Evolutionary conservation across 257 asterid genomes (phyloP), one percentile per base, ranked within the genome.

Genomic region (Ehretia macrophylla): DNA sequence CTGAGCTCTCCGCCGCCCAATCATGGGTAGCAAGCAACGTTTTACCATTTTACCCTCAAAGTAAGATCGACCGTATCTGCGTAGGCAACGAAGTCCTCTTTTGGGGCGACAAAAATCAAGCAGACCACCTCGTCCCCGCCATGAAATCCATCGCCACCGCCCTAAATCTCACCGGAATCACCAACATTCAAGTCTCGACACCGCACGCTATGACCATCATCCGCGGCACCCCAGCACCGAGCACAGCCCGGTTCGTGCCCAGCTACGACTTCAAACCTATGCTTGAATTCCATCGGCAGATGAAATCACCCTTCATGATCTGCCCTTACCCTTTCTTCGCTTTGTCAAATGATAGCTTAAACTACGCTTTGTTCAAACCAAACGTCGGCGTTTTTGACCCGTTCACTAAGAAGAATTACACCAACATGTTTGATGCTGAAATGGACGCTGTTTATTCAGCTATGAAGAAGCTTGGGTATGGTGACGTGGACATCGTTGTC

Each of bases 271-370:
- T 75, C 57, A 64, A 61, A 18, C 83, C 75, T 5, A 68, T 77
- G 68, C 51, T 79, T 50, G 73, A 80, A 20, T 77, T 80, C 27
- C 86, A 79, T 68, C 71, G 70, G 0, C 66, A 55, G 27, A 77
- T 79, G 3, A 67, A 65, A 16, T 50, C 81, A 1, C 84, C 81
- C 0, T 79, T 83, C 76, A 70, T 77, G 83, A 70, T 82, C 14
- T 69, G 76, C 65, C 83, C 71, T 14, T 82, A 69, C 69, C 89
- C 76, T 13, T 79, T 73, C 52, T 76, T 82, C 35, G 84, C 74
- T 20, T 67, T 60, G 65, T 32, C 40, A 0, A 48, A 52, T 1
- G 46, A 59, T 5, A 71, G 71, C 16, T 32, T 63, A 5, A 55
- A 66, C 40, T 80, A 68, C 66, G 75, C 83, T 40, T 51, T 80